Conservation (phyloP, 257 asterid genomes). For the Anisodus tanguticus region DNA sequence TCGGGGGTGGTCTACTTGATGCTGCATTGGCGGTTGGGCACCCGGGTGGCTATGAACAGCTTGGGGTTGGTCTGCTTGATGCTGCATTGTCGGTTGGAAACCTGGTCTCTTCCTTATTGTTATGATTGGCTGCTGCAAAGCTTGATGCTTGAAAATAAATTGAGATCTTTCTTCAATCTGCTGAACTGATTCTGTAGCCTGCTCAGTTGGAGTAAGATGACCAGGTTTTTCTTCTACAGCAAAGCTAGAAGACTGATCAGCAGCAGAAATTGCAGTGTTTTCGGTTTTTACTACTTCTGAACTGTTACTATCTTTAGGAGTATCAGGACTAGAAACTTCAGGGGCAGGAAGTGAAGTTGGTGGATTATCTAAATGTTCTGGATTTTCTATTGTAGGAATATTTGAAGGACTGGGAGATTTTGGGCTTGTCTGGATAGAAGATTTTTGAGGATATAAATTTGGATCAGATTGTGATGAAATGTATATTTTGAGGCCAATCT, state of each 20-base stretch:
- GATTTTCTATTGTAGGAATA: constrained; percentile 32
- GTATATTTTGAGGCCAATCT: constrained; percentile 70
- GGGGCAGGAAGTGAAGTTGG: constrained; percentile 34
- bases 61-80: constrained; percentile 22
- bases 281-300: constrained; percentile 32
- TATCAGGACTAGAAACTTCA: constrained; percentile 33
- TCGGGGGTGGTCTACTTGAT: constrained; percentile 18
- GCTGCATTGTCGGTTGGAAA: constrained; percentile 4
- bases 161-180: constrained; percentile 44
- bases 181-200: constrained; percentile 30
- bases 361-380: constrained; percentile 19
- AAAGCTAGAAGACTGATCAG: constrained; percentile 30
- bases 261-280: constrained; percentile 18
- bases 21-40: constrained; percentile 23
- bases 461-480: constrained; percentile 45
- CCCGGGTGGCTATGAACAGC: background rate
- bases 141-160: constrained; percentile 45
- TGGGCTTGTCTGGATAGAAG: constrained; percentile 22
- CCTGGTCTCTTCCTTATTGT: constrained; percentile 42
- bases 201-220: constrained; percentile 30
- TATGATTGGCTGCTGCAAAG: constrained; percentile 46
- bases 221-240: constrained; percentile 23
- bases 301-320: constrained; percentile 25
- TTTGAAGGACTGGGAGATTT: constrained; percentile 35
- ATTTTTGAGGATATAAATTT: constrained; percentile 17